These are phyloP conservation scores for Trametopsis cervina DNA, from an alignment of 768 basidiomycete species.

Conservation along the genomic window DNA sequence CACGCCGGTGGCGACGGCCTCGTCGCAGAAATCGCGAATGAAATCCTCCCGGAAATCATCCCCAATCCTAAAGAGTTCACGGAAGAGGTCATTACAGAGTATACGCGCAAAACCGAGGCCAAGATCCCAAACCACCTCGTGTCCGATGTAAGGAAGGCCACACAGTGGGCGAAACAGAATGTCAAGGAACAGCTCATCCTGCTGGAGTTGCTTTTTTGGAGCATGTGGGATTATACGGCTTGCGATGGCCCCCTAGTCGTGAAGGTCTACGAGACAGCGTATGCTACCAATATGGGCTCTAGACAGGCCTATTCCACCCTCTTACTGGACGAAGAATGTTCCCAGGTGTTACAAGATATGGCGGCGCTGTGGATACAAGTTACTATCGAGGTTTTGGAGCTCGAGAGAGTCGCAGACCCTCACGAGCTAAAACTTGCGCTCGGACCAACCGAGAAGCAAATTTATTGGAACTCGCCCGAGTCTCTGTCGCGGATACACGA, in stretches of 20 bases:
- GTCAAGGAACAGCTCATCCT: slow-evolving; percentile 71
- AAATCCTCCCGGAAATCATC: slow-evolving; percentile 52
- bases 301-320: slow-evolving; percentile 55
- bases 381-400: slow-evolving; percentile 70
- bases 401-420: slow-evolving; percentile 60
- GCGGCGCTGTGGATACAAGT: slow-evolving; percentile 75
- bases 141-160: slow-evolving; percentile 50
- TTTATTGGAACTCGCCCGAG: slow-evolving; percentile 57
- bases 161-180: slow-evolving; percentile 71
- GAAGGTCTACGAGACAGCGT: slow-evolving; percentile 58
- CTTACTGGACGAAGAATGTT: slow-evolving; percentile 69
- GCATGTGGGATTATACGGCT: slow-evolving; percentile 70
- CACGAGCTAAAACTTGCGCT: slow-evolving; percentile 44
- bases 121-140: slow-evolving; percentile 37
- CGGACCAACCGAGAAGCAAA: slow-evolving; percentile 37
- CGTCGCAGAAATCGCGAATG: slow-evolving; percentile 45
- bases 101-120: slow-evolving; percentile 46
- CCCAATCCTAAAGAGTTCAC: slow-evolving; percentile 62
- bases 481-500: slow-evolving; percentile 63
- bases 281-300: slow-evolving; percentile 57
- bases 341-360: slow-evolving; percentile 57
- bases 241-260: slow-evolving; percentile 60
- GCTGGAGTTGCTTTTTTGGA: slow-evolving; percentile 85
- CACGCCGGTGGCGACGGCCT: slow-evolving; percentile 51
- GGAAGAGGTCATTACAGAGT: slow-evolving; percentile 51